Evolutionary conservation across 768 basidiomycete genomes (phyloP).

Genomic region (Mycena capillaripes): DNA sequence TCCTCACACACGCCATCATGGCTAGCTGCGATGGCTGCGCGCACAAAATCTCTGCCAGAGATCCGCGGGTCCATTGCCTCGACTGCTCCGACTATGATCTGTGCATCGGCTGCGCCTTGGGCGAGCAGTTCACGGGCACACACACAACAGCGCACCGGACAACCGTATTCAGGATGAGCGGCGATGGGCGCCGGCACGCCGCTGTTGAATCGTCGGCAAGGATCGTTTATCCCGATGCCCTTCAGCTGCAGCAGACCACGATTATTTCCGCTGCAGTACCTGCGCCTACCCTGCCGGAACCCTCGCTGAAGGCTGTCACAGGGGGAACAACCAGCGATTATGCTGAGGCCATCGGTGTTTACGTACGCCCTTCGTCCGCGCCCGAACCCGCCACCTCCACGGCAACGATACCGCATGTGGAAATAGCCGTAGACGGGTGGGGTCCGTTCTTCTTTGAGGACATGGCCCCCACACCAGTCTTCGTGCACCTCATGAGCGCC

Average conservation of each 20-base stretch:
- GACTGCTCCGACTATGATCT: conserved; percentile 19
- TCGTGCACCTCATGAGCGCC: conserved; percentile 7
- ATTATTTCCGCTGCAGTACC: no score
- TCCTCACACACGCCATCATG: conserved; percentile 5
- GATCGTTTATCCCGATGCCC: neutral
- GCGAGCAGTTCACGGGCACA: neutral
- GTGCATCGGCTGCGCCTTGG: conserved; percentile 16
- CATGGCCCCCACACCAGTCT: conserved; percentile 16
- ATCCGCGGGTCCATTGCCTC: conserved; percentile 24
- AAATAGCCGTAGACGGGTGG: conserved; percentile 3
- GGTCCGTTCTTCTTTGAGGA: conserved; percentile 26
- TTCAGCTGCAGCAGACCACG: neutral
- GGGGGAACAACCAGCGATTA: no score
- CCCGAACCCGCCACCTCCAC: neutral
- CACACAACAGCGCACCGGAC: neutral
- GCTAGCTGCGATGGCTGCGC: conserved; percentile 17
- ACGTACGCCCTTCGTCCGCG: no score
- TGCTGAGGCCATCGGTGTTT: no score
- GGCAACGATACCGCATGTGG: neutral
- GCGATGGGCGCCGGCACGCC: neutral
- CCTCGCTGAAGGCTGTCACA: no score
- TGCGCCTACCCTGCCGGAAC: no score
- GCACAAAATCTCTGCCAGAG: neutral
- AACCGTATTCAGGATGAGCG: conserved; percentile 1
- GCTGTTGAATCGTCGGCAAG: neutral